Conservation (phyloP, 768 basidiomycete species). For the Collybia sordida region DNA sequence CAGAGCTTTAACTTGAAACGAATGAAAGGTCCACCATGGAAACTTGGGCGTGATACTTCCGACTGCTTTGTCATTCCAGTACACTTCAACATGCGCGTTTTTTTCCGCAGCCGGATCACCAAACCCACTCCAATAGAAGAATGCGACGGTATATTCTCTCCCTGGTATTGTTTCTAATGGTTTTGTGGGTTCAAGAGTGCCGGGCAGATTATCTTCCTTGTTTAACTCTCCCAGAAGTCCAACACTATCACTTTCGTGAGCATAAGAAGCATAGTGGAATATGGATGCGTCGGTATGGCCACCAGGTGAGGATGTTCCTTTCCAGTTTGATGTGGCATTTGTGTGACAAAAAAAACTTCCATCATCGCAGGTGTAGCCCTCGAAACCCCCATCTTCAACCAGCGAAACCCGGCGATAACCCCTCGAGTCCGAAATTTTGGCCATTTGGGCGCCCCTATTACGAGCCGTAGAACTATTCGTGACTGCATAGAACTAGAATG, state of each 20-base stretch:
- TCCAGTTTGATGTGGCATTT: conserved; percentile 10
- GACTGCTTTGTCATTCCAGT: conserved; percentile 13
- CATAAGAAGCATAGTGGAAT: conserved; percentile 12
- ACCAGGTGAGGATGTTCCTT: conserved; percentile 10
- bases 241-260: conserved; percentile 8
- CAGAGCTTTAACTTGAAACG: conserved; percentile 5
- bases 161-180: conserved; percentile 7
- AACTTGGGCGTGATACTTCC: conserved; percentile 4
- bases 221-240: conserved; percentile 8
- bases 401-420: conserved; percentile 10
- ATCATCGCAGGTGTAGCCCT: conserved; percentile 8
- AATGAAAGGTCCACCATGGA: neutral
- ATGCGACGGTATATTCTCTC: conserved; percentile 8
- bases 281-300: conserved; percentile 9
- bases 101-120: conserved; percentile 1
- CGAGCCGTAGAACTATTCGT: too few species aligned
- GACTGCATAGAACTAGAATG: too few species aligned
- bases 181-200: conserved; percentile 11
- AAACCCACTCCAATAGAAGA: conserved; percentile 9
- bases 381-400: conserved; percentile 11
- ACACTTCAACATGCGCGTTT: conserved; percentile 8
- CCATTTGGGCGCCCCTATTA: too few species aligned
- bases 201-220: conserved; percentile 5
- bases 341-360: conserved; percentile 14
- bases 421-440: conserved; percentile 8